Evolutionary conservation across 176 grass and related monocot genomes (phyloP).

Genomic region (Chrysopogon serrulatus): DNA sequence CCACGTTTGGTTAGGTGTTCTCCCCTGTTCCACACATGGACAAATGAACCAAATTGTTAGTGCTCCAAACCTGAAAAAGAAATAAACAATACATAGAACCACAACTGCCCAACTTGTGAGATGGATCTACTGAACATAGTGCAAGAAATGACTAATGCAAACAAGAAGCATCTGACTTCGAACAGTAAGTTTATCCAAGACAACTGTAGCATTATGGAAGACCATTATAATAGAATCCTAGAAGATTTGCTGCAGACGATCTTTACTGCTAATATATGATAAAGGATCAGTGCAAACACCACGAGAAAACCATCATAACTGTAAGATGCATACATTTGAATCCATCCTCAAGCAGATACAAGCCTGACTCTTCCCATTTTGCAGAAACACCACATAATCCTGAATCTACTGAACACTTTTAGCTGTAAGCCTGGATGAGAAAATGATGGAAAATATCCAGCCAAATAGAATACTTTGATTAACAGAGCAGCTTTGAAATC

Average conservation of each 20-base stretch:
- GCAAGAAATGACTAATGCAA: not conserved
- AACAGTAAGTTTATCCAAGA: not conserved
- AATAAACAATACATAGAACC: not conserved
- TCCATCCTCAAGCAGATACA: not conserved
- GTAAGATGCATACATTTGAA: not conserved
- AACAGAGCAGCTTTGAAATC: not conserved
- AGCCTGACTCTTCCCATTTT: not conserved
- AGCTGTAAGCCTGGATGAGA: not conserved
- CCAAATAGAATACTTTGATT: not conserved
- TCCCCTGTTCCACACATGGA: not conserved
- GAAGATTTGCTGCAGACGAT: not conserved
- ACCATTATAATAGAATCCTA: not conserved
- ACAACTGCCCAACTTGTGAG: not conserved
- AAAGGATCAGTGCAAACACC: not conserved
- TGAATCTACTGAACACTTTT: not conserved
- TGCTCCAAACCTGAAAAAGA: not conserved
- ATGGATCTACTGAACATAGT: too few species aligned
- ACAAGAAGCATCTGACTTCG: not conserved
- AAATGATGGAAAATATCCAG: not conserved
- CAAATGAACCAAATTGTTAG: not conserved
- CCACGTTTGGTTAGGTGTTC: not conserved
- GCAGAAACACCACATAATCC: not conserved
- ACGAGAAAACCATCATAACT: not conserved
- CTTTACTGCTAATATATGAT: not conserved
- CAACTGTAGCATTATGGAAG: not conserved